Evolutionary conservation across 2,329 filamentous ascomycete genomes (phyloP).

Genomic region (Diplodia corticola): DNA sequence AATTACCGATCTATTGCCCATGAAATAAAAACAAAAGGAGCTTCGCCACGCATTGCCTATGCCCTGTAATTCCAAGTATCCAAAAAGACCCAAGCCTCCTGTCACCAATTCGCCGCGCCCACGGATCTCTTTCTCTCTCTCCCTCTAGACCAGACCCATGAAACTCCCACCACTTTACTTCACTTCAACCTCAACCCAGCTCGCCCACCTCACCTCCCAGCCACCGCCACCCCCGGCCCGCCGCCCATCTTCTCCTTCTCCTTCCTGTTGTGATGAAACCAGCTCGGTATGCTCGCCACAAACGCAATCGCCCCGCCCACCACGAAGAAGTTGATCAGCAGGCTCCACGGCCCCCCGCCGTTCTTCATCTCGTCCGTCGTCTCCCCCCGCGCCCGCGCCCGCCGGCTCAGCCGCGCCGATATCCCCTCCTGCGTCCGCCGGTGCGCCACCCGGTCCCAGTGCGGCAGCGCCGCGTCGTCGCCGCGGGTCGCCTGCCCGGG

Average conservation of each 20-base stretch:
- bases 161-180: too few species aligned
- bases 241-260: too few species aligned
- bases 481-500: slow-evolving; percentile 56
- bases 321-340: slow-evolving; percentile 35
- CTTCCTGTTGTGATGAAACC: not conserved
- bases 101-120: not conserved
- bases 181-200: too few species aligned
- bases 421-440: slow-evolving; percentile 70
- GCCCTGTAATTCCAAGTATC: not conserved
- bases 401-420: slow-evolving; percentile 53
- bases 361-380: slow-evolving; percentile 16
- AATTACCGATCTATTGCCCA: slow-evolving; percentile 5
- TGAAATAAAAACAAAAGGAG: too few species aligned
- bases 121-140: not conserved
- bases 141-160: too few species aligned
- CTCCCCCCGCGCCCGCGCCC: slow-evolving; percentile 34
- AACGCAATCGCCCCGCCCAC: slow-evolving; percentile 32
- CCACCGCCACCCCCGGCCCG: too few species aligned
- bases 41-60: slow-evolving; percentile 1
- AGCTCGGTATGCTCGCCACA: slow-evolving; percentile 29
- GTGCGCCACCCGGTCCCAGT: slow-evolving; percentile 77
- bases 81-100: not conserved
- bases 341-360: slow-evolving; percentile 29
- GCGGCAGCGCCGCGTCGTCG: slow-evolving; percentile 60
- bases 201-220: not conserved